phyloP scores from a whole-genome alignment of 306 rosid genomes.

The Casuarina equisetifolia region DNA sequence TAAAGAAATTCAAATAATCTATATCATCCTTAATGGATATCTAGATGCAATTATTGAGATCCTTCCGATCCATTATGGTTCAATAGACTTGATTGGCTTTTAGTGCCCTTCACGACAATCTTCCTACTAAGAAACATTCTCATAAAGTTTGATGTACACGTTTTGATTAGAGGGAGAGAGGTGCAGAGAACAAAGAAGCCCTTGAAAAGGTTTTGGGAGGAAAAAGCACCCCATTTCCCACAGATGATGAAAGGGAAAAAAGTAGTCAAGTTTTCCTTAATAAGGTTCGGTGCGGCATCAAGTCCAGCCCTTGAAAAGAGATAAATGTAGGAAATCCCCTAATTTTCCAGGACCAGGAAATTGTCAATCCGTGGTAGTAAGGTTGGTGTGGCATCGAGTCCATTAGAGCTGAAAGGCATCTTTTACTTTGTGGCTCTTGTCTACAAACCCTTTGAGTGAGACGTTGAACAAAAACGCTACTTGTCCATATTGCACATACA shows the following conservation, averaged over 20 bases:
- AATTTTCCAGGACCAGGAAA: background rate
- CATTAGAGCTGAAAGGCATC: constrained; percentile 45
- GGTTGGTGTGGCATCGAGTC: constrained; percentile 55
- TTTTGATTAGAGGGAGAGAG: background rate
- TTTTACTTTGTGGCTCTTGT: constrained; percentile 45
- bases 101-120: background rate
- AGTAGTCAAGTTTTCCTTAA: background rate
- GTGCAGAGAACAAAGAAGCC: background rate
- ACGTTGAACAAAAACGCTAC: constrained; percentile 31
- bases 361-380: background rate
- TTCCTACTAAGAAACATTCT: too few relatives aligned
- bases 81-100: background rate
- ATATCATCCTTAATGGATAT: background rate
- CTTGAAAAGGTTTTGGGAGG: background rate
- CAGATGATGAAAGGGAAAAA: background rate
- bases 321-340: background rate
- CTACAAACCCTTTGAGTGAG: constrained; percentile 35
- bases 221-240: background rate
- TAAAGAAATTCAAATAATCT: too few relatives aligned
- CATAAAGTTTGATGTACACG: too few relatives aligned
- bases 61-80: background rate
- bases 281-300: constrained; percentile 8
- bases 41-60: background rate
- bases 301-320: background rate
- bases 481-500: background rate